Conservation (phyloP, 2,329 filamentous ascomycete genomes). For the Pestalotiopsis sp. region DNA sequence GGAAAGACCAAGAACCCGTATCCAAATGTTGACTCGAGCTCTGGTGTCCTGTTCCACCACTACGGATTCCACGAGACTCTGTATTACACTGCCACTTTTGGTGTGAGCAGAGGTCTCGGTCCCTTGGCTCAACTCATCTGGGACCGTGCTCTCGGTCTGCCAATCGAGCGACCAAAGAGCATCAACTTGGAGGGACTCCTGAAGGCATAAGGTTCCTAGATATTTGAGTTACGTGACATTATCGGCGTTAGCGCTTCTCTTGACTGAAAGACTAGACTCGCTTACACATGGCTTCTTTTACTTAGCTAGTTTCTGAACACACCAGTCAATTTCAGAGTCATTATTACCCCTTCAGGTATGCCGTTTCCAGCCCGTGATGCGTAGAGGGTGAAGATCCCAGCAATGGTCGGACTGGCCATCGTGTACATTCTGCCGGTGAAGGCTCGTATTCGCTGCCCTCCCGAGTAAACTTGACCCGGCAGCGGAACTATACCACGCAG, state of each 20-base stretch:
- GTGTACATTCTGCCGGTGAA: neutral
- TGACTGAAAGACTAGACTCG: neutral
- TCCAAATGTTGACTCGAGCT: conserved; percentile 93
- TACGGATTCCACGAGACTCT: conserved; percentile 97
- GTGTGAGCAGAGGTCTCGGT: conserved; percentile 73
- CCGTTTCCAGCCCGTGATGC: neutral
- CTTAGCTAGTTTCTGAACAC: neutral
- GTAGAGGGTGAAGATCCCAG: neutral
- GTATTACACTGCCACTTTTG: conserved; percentile 83
- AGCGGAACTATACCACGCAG: too few relatives aligned
- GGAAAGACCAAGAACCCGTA: conserved; percentile 99
- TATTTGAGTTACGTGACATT: neutral
- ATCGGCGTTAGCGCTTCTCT: neutral
- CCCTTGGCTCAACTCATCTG: conserved; percentile 94
- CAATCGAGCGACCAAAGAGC: conserved; percentile 97
- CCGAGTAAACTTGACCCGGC: too few relatives aligned
- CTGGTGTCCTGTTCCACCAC: conserved; percentile 95
- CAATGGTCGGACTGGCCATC: neutral
- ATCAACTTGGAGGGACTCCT: conserved; percentile 89
- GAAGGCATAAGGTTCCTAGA: neutral
- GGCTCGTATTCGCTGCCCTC: neutral
- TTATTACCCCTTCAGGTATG: neutral
- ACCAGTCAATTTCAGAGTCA: neutral
- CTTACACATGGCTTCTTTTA: neutral
- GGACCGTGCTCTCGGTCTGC: conserved; percentile 90